These are phyloP conservation scores for Alternaria metachromatica DNA, from an alignment of 2,329 filamentous ascomycete genomes.

Conservation along the genomic window DNA sequence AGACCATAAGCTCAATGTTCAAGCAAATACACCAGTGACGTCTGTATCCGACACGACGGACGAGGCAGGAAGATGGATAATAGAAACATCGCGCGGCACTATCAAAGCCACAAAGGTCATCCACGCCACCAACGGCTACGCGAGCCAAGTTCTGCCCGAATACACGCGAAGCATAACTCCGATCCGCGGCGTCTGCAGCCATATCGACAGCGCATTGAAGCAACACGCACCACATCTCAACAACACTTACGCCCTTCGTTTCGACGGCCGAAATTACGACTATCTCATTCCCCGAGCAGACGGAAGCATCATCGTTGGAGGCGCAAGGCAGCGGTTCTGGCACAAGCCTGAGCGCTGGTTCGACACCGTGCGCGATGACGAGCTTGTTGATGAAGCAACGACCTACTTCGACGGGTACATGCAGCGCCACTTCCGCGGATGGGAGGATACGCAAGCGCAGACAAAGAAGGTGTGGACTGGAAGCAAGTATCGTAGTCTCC, in stretches of 20 bases:
- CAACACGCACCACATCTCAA: slow-evolving; percentile 1
- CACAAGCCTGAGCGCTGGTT: slow-evolving; percentile 1
- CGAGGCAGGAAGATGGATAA: neutral
- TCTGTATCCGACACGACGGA: neutral
- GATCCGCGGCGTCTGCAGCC: slow-evolving; percentile 1
- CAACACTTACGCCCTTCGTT: slow-evolving; percentile 1
- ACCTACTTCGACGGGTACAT: slow-evolving; percentile 2
- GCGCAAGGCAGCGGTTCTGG: neutral
- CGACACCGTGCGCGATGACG: neutral
- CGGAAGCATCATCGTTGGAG: slow-evolving; percentile 4
- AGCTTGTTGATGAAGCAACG: neutral
- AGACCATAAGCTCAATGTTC: neutral
- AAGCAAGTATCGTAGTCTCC: neutral
- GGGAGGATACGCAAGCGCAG: neutral
- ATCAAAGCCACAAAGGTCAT: slow-evolving; percentile 1
- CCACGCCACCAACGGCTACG: slow-evolving; percentile 2
- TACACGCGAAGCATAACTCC: neutral
- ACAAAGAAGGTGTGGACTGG: neutral
- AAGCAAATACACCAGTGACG: neutral
- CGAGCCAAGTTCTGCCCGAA: neutral
- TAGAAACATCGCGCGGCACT: neutral
- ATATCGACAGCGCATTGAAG: neutral
- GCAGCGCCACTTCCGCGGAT: slow-evolving; percentile 1
- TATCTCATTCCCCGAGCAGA: neutral
- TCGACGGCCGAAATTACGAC: slow-evolving; percentile 2